phyloP scores from a whole-genome alignment of 1,284 basidiomycete genomes.

The Laetiporus sulphureus region DNA sequence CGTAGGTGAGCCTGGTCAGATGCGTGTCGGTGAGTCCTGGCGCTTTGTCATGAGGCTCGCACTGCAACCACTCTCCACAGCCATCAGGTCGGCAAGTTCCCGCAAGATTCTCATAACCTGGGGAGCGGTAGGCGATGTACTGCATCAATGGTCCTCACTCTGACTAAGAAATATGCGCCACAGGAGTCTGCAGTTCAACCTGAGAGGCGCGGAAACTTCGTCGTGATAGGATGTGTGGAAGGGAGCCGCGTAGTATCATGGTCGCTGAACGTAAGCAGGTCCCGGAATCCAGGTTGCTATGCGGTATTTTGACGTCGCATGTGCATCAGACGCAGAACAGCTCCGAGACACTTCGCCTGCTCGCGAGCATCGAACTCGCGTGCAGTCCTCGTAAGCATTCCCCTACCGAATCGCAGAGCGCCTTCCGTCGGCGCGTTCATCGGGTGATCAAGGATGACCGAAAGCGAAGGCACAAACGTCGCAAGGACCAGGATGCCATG shows the following conservation, averaged over 20 bases:
- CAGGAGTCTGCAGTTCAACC: constrained; percentile 70
- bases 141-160: too few relatives aligned
- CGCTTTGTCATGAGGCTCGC: neutral
- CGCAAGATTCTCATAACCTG: constrained; percentile 66
- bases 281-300: too few relatives aligned
- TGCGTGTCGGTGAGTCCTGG: constrained; percentile 62
- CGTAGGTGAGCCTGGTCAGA: constrained; percentile 67
- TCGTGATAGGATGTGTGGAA: constrained; percentile 72
- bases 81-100: constrained; percentile 57
- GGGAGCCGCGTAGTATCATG: constrained; percentile 69
- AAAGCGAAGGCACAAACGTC: constrained; percentile 65
- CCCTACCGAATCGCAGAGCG: constrained; percentile 54
- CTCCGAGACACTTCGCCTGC: constrained; percentile 68
- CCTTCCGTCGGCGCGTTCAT: constrained; percentile 62
- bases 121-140: constrained; percentile 56
- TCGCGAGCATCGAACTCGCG: constrained; percentile 75
- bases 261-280: constrained; percentile 64
- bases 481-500: constrained; percentile 75
- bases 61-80: constrained; percentile 28
- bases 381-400: constrained; percentile 69
- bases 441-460: constrained; percentile 75
- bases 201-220: constrained; percentile 78
- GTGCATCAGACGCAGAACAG: constrained; percentile 61
- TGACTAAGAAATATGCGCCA: too few relatives aligned
- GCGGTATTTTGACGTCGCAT: too few relatives aligned